These are phyloP conservation scores for Spergularia bocconei DNA, from an alignment of 148 eudicot genomes.

Conservation along the genomic window DNA sequence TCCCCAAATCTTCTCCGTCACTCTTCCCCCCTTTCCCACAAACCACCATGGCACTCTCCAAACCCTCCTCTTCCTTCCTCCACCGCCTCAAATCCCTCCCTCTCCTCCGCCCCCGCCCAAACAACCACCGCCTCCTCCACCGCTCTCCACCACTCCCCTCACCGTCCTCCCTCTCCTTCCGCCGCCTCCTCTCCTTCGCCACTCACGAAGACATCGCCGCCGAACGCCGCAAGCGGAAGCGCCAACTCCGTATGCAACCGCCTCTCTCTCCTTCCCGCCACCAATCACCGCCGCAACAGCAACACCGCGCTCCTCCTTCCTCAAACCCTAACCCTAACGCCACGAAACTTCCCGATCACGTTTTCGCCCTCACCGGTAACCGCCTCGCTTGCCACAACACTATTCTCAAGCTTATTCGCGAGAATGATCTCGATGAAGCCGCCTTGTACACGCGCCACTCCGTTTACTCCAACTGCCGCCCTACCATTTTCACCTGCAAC, in stretches of 20 bases:
- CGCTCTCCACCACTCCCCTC: constrained; percentile 11
- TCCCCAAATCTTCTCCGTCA: no score
- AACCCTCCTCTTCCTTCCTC: constrained; percentile 43
- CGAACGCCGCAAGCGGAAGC: constrained; percentile 79
- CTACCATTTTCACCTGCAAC: constrained; percentile 85
- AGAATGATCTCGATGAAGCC: constrained; percentile 87
- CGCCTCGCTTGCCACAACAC: constrained; percentile 78
- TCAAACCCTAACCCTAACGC: constrained; percentile 53
- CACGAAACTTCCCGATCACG: constrained; percentile 74
- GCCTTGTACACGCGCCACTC: constrained; percentile 84
- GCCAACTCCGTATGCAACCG: constrained; percentile 83
- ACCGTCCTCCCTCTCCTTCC: constrained; percentile 18
- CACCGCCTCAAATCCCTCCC: constrained; percentile 29
- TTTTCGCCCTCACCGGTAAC: constrained; percentile 57
- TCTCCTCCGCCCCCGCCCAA: constrained; percentile 40
- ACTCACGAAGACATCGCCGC: constrained; percentile 78
- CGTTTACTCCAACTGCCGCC: constrained; percentile 82
- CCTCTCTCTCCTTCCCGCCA: constrained; percentile 57
- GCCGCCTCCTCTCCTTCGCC: constrained; percentile 65
- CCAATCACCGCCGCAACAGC: constrained; percentile 26
- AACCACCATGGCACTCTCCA: constrained; percentile 57
- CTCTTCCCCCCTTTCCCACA: not conserved
- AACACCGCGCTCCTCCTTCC: constrained; percentile 21
- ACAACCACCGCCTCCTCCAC: constrained; percentile 25
- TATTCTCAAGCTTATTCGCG: constrained; percentile 69